A percentile compares a stretch with the other conserved stretches of the same genome.
Conservation (phyloP, 495 filamentous ascomycete species). For the Pseudevernia furfuracea region DNA sequence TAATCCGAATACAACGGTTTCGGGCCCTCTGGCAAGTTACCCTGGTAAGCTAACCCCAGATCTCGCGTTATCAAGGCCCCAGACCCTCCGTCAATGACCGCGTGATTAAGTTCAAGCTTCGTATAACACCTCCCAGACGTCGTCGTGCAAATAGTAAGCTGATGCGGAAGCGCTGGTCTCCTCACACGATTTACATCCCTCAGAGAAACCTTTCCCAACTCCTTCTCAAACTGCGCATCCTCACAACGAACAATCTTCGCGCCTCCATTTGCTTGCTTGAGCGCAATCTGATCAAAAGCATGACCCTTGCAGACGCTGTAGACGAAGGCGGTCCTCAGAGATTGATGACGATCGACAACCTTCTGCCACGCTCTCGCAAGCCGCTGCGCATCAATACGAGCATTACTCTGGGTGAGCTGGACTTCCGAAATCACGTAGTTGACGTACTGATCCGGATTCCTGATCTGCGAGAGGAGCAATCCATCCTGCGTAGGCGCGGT, state of each 20-base stretch:
- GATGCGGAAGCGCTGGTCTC: conserved; percentile 37
- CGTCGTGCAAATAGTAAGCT: conserved; percentile 43
- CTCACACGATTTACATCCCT: conserved; percentile 31
- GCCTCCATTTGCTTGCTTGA: conserved; percentile 39
- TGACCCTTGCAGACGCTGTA: conserved; percentile 40
- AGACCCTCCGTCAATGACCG: conserved; percentile 44
- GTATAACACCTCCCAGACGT: conserved; percentile 37
- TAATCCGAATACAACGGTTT: conserved; percentile 46
- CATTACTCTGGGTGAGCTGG: conserved; percentile 30
- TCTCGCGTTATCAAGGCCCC: conserved; percentile 43
- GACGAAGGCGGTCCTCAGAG: conserved; percentile 46
- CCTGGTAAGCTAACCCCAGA: conserved; percentile 42
- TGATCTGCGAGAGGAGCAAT: conserved; percentile 52
- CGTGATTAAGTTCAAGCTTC: conserved; percentile 51
- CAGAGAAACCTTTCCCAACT: conserved; percentile 34
- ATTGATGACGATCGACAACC: conserved; percentile 43
- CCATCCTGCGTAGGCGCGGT: conserved; percentile 62
- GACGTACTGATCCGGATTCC: conserved; percentile 51
- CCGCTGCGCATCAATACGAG: conserved; percentile 32
- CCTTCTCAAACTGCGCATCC: conserved; percentile 51
- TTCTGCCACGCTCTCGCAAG: conserved; percentile 43
- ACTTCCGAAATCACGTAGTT: conserved; percentile 57
- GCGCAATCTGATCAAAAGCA: conserved; percentile 41
- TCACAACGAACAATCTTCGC: conserved; percentile 35
- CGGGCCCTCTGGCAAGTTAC: conserved; percentile 29